These are phyloP conservation scores for Hypoxylon sp. DNA, from an alignment of 2,329 filamentous ascomycete species.

Conservation along the genomic window DNA sequence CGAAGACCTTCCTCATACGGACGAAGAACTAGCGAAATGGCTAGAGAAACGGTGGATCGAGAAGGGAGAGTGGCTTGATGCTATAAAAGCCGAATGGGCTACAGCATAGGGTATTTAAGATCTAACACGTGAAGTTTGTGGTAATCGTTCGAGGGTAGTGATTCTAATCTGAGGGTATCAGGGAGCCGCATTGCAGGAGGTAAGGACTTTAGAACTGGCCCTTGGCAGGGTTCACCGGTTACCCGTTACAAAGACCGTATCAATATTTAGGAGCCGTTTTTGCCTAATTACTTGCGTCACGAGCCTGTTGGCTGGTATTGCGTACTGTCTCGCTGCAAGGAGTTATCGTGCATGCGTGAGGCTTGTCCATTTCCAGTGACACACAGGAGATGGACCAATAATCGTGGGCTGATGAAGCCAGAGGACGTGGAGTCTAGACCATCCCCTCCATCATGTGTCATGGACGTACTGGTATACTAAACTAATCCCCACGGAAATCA, in stretches of 20 bases:
- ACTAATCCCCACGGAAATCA: slow-evolving; percentile 8
- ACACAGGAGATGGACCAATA: slow-evolving; percentile 31
- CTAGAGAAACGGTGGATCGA: slow-evolving; percentile 68
- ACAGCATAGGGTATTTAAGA: slow-evolving; percentile 11
- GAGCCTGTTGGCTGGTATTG: slow-evolving; percentile 26
- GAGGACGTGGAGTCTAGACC: slow-evolving; percentile 41
- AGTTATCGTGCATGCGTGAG: slow-evolving; percentile 40
- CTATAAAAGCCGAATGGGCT: slow-evolving; percentile 60
- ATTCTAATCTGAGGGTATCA: slow-evolving; percentile 31
- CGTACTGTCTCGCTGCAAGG: slow-evolving; percentile 39
- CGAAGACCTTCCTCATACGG: slow-evolving; percentile 63
- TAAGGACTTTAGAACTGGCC: slow-evolving; percentile 8
- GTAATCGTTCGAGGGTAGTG: slow-evolving; percentile 19
- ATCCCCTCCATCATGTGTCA: slow-evolving; percentile 37
- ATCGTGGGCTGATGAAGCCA: slow-evolving; percentile 25
- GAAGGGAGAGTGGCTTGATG: slow-evolving; percentile 67
- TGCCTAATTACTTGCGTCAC: slow-evolving; percentile 42
- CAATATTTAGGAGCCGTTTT: slow-evolving; percentile 19
- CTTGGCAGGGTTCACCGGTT: slow-evolving; percentile 36
- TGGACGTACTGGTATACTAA: slow-evolving; percentile 18
- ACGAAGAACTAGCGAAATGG: slow-evolving; percentile 66
- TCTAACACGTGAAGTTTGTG: slow-evolving; percentile 15
- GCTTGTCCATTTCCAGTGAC: slow-evolving; percentile 38
- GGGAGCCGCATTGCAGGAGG: slow-evolving; percentile 36
- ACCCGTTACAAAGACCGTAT: slow-evolving; percentile 26